Percentiles rank a stretch among this genome's conserved stretches.
Conservation (phyloP, 2,329 filamentous ascomycete species). For the Orbilia ellipsospora region DNA sequence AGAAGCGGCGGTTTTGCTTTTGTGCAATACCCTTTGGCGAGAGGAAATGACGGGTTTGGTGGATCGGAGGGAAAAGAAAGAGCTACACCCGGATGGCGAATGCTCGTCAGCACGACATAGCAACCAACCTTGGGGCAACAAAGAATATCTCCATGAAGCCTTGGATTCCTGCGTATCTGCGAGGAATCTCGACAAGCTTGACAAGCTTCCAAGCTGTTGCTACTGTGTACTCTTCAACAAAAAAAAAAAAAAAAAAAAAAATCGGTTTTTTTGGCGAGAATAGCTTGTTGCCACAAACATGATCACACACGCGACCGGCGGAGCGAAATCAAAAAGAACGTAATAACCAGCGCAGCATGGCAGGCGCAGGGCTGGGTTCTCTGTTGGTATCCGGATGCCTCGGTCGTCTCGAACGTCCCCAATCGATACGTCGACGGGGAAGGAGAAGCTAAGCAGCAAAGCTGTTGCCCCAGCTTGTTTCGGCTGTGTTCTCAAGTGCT, state of each 20-base stretch:
- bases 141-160: not conserved
- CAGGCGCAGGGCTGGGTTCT: not conserved
- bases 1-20: conserved; percentile 29
- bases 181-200: not conserved
- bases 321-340: conserved; percentile 12
- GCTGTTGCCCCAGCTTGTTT: conserved; percentile 1
- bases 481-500: conserved; percentile 26
- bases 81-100: not conserved
- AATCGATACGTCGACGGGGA: not conserved
- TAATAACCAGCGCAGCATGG: conserved; percentile 37
- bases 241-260: no score
- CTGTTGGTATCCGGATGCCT: conserved; percentile 26
- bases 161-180: conserved; percentile 1
- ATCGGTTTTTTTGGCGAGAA: no score
- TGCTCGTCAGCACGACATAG: conserved; percentile 3
- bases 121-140: conserved; percentile 1
- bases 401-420: conserved; percentile 38
- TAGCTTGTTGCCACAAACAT: not conserved
- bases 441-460: not conserved
- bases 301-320: conserved; percentile 4
- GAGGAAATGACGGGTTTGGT: conserved; percentile 29
- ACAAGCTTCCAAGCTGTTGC: no score
- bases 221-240: no score
- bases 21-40: not conserved
- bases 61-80: not conserved